Evolutionary conservation across 768 basidiomycete species (phyloP).

Genomic region (Tylopilus balloui): DNA sequence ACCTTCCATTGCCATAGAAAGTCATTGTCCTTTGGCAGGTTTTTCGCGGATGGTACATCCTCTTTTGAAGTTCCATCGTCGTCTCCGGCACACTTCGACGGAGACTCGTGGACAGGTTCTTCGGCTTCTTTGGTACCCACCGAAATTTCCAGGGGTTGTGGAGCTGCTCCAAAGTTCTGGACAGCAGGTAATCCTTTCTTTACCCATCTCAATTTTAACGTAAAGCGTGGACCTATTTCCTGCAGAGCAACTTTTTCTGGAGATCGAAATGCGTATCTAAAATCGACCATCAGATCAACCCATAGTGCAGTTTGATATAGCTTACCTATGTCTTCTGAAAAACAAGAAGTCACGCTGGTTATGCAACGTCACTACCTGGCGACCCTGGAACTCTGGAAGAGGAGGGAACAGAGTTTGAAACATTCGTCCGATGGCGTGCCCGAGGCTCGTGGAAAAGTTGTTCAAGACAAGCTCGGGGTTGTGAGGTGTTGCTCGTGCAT

Average conservation of each 20-base stretch:
- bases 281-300: constrained; percentile 5
- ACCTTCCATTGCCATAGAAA: constrained; percentile 92
- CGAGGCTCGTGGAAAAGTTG: constrained; percentile 89
- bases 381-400: constrained; percentile 89
- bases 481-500: constrained; percentile 89
- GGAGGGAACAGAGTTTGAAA: constrained; percentile 97
- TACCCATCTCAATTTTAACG: constrained; percentile 86
- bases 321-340: constrained; percentile 90
- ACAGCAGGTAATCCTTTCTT: constrained; percentile 87
- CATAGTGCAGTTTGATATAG: constrained; percentile 2
- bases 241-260: constrained; percentile 89
- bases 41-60: constrained; percentile 11
- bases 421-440: constrained; percentile 89
- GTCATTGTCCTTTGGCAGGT: constrained; percentile 69
- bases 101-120: constrained; percentile 13
- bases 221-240: constrained; percentile 97
- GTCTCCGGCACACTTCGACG: constrained; percentile 11
- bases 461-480: constrained; percentile 94
- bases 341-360: constrained; percentile 98
- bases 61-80: constrained; percentile 18
- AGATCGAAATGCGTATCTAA: constrained; percentile 87
- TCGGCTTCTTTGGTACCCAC: constrained; percentile 33
- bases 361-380: constrained; percentile 95
- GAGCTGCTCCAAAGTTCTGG: constrained; percentile 58
- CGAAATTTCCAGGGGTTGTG: constrained; percentile 53